Base-by-base conservation (phyloP, 768 basidiomycete genomes). In the Trametes maxima region DNA sequence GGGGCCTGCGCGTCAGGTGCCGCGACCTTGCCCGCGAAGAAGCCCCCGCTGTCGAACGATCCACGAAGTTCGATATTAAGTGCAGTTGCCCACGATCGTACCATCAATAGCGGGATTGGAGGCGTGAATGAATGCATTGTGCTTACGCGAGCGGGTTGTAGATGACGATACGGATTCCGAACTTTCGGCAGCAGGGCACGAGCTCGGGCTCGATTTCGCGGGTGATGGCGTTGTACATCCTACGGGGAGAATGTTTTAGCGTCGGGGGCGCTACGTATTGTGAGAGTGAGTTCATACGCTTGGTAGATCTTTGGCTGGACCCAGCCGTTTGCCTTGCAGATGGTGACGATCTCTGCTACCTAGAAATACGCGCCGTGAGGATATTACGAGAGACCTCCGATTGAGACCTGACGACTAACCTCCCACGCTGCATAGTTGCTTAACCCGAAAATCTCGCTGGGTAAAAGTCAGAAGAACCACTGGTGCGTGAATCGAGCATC, bases 361-460 rank as follows among this genome's bases (percentile, higher is more conserved):
- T 80, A 53, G 13, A 40, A 24, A 33, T 33, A 33, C 46, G 22
- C 10, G 39, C 44, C 14, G 24, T 42, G 40, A n/a, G 28, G 16
- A 21, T 14, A 24, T 14, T 14, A 47, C 21, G 22, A 12, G 25
- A 7, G 4, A 33, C 16, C 1, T 33, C 14, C 13, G 22, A 8
- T 16, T 53, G 40, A 52, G 42, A 17, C 16, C 0, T 16, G 47
- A 43, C 3, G 21, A 69, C 70, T 24, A 39, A 77, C 80, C 70
- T 87, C 85, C 82, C 83, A 86, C 0, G 84, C 78, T 0, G 70
- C 59, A 43, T 76, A 87, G 69, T 87, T 87, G 66, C 85, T 86
- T 62, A 88, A 75, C 2, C 86, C 85, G 59, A 87, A 83, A n/a
- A 79, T 77, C 60, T 85, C 81, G 67, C 81, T 83, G 56, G 12